Evolutionary conservation across 2,329 filamentous ascomycete species (phyloP).

Genomic region (Dactylella cylindrospora): DNA sequence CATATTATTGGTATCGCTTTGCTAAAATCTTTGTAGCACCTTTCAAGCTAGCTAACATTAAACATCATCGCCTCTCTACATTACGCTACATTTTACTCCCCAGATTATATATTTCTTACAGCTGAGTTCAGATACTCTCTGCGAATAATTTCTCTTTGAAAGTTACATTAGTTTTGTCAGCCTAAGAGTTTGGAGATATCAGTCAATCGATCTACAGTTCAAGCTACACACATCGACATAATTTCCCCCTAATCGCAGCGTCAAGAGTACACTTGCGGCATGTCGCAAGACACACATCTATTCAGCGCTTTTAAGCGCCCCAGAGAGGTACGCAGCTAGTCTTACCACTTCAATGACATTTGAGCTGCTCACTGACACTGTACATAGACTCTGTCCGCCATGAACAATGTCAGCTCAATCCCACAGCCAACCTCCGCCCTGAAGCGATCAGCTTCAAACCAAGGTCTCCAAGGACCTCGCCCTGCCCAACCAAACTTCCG

Average conservation of each 20-base stretch:
- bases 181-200: no score
- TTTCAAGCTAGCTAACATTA: no score
- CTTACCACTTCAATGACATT: neutral
- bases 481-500: conserved; percentile 52
- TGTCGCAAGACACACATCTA: conserved; percentile 48
- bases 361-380: conserved; percentile 43
- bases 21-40: no score
- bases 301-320: conserved; percentile 49
- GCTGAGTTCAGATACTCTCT: no score
- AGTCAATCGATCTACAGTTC: no score
- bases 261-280: conserved; percentile 24
- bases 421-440: conserved; percentile 90
- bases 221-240: neutral
- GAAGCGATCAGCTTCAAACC: conserved; percentile 84
- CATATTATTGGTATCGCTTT: neutral
- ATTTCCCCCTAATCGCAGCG: neutral
- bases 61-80: no score
- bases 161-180: no score
- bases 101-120: no score
- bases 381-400: conserved; percentile 75
- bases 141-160: no score
- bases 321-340: conserved; percentile 46
- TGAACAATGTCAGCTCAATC: conserved; percentile 72
- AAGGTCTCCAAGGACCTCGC: conserved; percentile 64
- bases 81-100: no score